phyloP scores from a whole-genome alignment of 2,329 filamentous ascomycete genomes.

The Fusarium guadeloupense region DNA sequence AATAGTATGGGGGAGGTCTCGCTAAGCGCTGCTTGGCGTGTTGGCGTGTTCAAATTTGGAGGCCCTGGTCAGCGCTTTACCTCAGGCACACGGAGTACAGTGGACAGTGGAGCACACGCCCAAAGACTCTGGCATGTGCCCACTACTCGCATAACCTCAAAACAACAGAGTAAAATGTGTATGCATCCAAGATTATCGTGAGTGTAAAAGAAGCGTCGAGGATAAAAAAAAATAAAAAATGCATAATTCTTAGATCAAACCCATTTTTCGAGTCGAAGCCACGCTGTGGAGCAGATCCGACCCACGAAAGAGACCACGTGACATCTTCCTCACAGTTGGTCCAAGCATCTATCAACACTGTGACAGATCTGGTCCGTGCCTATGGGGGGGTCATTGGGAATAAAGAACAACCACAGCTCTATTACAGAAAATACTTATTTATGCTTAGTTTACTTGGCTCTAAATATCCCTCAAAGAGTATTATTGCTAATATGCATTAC shows the following conservation, averaged over 20 bases:
- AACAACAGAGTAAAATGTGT: constrained; percentile 30
- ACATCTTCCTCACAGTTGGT: constrained; percentile 45
- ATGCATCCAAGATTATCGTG: constrained; percentile 11
- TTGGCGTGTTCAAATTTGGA: constrained; percentile 45
- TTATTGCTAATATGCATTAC: too few relatives aligned
- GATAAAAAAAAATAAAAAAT: constrained; percentile 25
- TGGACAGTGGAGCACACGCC: constrained; percentile 46
- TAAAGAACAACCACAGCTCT: too few relatives aligned
- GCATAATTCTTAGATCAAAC: constrained; percentile 37
- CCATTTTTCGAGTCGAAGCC: constrained; percentile 34
- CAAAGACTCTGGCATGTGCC: constrained; percentile 44
- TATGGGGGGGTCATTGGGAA: too few relatives aligned
- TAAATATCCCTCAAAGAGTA: too few relatives aligned
- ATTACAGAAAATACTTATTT: too few relatives aligned
- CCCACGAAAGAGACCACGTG: constrained; percentile 51
- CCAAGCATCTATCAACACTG: not conserved
- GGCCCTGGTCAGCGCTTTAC: constrained; percentile 35
- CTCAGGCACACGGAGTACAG: constrained; percentile 38
- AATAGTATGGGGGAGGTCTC: constrained; percentile 40
- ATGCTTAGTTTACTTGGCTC: too few relatives aligned
- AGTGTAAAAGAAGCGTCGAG: constrained; percentile 21
- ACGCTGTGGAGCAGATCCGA: constrained; percentile 40
- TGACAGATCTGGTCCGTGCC: constrained; percentile 24
- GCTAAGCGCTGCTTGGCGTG: constrained; percentile 49
- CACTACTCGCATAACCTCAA: constrained; percentile 36